Percentiles rank a stretch among this genome's conserved stretches.
These are phyloP conservation scores for Torulaspora gathmanii DNA, from an alignment of 805 yeast species.

Conservation along the genomic window DNA sequence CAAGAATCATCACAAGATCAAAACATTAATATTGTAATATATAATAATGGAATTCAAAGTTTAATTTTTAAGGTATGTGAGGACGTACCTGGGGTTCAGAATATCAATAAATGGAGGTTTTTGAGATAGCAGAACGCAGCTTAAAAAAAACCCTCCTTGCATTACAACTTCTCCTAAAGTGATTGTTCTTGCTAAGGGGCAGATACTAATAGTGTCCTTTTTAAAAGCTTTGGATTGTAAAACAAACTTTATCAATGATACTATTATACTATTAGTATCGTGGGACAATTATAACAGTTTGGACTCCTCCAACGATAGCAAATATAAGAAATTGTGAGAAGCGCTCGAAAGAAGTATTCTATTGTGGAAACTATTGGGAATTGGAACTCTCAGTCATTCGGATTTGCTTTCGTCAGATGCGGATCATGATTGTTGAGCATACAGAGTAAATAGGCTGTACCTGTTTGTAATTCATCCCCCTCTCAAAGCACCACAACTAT, in stretches of 20 bases:
- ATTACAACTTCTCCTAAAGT: too few species aligned
- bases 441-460: neutral
- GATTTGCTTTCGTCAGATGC: neutral
- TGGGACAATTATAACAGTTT: neutral
- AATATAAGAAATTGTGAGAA: neutral
- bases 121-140: too few species aligned
- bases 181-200: neutral
- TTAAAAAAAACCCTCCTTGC: neutral
- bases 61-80: neutral
- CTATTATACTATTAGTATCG: neutral
- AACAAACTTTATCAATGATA: too few species aligned
- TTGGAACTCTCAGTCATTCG: neutral
- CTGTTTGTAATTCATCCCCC: neutral
- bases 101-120: neutral
- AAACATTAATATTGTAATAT: neutral
- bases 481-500: neutral
- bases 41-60: neutral
- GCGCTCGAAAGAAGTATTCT: neutral
- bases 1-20: neutral
- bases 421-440: neutral
- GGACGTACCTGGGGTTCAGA: too few species aligned
- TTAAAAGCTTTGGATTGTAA: neutral
- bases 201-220: neutral
- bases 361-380: neutral
- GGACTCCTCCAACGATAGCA: neutral